Conservation (phyloP, 768 basidiomycete species). For the Kwoniella botswanensis region DNA sequence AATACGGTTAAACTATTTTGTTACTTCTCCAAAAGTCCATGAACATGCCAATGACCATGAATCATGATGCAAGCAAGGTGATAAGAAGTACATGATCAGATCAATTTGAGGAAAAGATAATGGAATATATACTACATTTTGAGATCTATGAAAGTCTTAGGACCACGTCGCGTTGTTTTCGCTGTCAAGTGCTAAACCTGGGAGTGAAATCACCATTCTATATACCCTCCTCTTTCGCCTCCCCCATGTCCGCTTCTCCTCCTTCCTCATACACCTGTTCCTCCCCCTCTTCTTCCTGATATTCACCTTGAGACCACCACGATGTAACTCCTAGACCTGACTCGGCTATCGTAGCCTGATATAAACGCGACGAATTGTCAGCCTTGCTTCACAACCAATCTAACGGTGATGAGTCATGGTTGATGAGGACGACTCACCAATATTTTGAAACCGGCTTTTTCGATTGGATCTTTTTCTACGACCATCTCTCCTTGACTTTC, state of each 20-base stretch:
- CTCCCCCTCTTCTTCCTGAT: constrained; percentile 43
- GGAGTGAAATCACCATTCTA: neutral
- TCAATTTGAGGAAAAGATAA: too few species aligned
- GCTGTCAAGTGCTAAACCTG: too few species aligned
- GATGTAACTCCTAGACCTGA: constrained; percentile 58
- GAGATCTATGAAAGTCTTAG: too few species aligned
- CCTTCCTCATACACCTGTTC: constrained; percentile 31
- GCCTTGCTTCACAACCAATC: too few species aligned
- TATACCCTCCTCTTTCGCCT: constrained; percentile 10
- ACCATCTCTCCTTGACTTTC: constrained; percentile 23
- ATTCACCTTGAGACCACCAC: constrained; percentile 58
- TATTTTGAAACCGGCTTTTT: constrained; percentile 56
- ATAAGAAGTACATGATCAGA: too few species aligned
- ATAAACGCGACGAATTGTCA: neutral
- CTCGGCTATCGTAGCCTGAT: constrained; percentile 59
- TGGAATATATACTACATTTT: too few species aligned
- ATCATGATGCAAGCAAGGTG: neutral
- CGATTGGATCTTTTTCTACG: constrained; percentile 48
- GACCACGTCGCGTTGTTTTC: too few species aligned
- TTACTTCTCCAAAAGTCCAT: neutral
- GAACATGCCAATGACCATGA: too few species aligned
- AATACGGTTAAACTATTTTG: constrained; percentile 10
- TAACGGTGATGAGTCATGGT: neutral
- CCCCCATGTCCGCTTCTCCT: constrained; percentile 8
- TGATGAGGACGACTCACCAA: constrained; percentile 43